Conservation (phyloP, 257 asterid species). For the Solanum bulbocastanum region DNA sequence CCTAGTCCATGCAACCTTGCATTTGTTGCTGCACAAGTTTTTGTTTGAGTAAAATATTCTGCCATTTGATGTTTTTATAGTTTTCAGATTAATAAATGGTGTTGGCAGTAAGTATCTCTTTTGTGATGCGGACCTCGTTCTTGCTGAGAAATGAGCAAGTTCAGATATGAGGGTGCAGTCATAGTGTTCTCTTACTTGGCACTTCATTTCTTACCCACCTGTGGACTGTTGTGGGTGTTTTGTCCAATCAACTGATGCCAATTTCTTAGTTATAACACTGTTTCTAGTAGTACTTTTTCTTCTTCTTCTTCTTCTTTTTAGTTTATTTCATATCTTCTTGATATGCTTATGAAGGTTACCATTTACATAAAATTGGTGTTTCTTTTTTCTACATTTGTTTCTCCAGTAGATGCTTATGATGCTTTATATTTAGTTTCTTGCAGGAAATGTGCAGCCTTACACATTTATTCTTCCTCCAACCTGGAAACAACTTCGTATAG, state of each 20-base stretch:
- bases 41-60: not conserved
- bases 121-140: not conserved
- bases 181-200: not conserved
- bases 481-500: slow-evolving; percentile 83
- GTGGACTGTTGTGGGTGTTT: not conserved
- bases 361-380: not conserved
- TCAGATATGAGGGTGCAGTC: not conserved
- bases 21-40: not conserved
- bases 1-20: not conserved
- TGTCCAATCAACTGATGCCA: not conserved
- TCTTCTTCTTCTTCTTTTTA: not conserved
- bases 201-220: not conserved
- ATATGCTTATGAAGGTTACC: not conserved
- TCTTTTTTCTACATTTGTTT: not conserved
- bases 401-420: slow-evolving; percentile 49
- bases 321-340: not conserved
- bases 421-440: slow-evolving; percentile 69
- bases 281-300: not conserved
- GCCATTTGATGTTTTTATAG: not conserved
- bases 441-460: slow-evolving; percentile 99
- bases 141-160: not conserved
- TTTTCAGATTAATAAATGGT: not conserved
- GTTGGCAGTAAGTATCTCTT: not conserved
- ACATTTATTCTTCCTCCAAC: slow-evolving; percentile 85
- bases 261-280: not conserved